Evolutionary conservation across 2,329 filamentous ascomycete genomes (phyloP).

Genomic region (Pestalotiopsis sp.): DNA sequence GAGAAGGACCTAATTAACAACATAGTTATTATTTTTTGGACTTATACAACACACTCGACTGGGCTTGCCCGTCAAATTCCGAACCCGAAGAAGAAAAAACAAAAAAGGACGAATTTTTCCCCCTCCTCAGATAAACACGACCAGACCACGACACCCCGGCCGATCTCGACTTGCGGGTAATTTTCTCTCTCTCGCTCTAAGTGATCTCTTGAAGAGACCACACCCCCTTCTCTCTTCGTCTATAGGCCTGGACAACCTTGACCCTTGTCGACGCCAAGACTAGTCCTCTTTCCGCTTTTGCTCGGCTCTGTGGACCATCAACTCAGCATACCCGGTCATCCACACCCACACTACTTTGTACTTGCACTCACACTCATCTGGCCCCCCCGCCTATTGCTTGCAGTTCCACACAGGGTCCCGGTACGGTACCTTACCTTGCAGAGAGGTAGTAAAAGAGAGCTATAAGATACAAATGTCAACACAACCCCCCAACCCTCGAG

Average conservation of each 20-base stretch:
- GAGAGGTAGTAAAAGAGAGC: slow-evolving; percentile 23
- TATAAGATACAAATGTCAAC: slow-evolving; percentile 65
- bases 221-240: slow-evolving; percentile 24
- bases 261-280: slow-evolving; percentile 5
- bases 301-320: slow-evolving; percentile 37
- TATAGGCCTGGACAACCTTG: slow-evolving; percentile 30
- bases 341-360: not conserved
- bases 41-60: slow-evolving; percentile 19
- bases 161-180: slow-evolving; percentile 23
- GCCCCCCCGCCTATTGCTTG: slow-evolving; percentile 30
- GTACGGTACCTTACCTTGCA: slow-evolving; percentile 13
- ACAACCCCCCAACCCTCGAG: slow-evolving; percentile 63
- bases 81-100: slow-evolving; percentile 17
- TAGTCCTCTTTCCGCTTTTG: slow-evolving; percentile 42
- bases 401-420: slow-evolving; percentile 44
- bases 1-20: slow-evolving; percentile 41
- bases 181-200: slow-evolving; percentile 20
- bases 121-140: not conserved
- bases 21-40: slow-evolving; percentile 32
- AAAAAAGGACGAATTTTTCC: not conserved
- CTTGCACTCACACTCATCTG: slow-evolving; percentile 12
- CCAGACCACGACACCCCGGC: slow-evolving; percentile 24
- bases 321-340: slow-evolving; percentile 14
- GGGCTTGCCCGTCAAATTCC: slow-evolving; percentile 26
- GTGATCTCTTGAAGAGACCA: not conserved